Conservation (phyloP, 2,329 filamentous ascomycete genomes). For the Triangularia setosa region DNA sequence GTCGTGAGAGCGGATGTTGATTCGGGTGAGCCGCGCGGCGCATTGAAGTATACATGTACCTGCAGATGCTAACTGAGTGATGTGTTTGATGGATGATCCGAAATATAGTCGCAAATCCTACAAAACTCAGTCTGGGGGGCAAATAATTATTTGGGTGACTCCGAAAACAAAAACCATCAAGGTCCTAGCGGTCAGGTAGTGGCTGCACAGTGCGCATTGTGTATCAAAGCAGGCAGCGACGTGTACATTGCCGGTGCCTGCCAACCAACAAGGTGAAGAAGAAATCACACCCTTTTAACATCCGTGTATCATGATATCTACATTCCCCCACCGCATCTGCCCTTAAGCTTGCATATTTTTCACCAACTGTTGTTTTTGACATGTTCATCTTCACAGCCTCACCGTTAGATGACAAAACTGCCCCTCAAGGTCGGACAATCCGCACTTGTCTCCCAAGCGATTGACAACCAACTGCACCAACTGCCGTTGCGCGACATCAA, state of each 20-base stretch:
- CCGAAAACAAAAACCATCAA: not conserved
- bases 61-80: not conserved
- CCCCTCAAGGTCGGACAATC: not conserved
- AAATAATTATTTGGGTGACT: not conserved
- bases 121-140: not conserved
- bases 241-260: not conserved
- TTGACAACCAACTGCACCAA: not conserved
- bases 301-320: too few relatives aligned
- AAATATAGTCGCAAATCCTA: not conserved
- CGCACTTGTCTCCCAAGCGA: not conserved
- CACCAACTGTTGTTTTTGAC: not conserved
- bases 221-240: not conserved
- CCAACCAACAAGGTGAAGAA: not conserved
- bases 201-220: not conserved
- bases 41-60: conserved; percentile 9
- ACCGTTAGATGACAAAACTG: not conserved
- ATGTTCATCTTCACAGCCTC: not conserved
- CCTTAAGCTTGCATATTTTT: too few relatives aligned
- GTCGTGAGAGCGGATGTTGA: not conserved
- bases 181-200: not conserved
- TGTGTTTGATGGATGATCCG: not conserved
- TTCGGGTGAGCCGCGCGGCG: not conserved
- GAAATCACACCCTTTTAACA: too few relatives aligned
- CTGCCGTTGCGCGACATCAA: not conserved
- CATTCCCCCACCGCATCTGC: too few relatives aligned